Evolutionary conservation across 1,284 basidiomycete species (phyloP).

Genomic region (Boletus holoroseus): DNA sequence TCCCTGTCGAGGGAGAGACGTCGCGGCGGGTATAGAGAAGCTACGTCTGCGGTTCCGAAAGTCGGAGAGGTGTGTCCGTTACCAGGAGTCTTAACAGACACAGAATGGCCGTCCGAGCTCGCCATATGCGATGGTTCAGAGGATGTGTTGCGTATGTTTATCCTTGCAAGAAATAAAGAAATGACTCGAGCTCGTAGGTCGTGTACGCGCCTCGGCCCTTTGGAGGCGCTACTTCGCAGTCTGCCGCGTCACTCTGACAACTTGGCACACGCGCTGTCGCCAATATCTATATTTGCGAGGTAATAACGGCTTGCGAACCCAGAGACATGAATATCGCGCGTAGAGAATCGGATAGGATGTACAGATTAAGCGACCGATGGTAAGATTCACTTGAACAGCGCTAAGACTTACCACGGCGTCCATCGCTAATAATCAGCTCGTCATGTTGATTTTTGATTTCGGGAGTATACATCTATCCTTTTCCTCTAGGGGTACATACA

Average conservation of each 20-base stretch:
- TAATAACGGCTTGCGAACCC: no score
- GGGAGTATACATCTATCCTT: not conserved
- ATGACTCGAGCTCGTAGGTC: no score
- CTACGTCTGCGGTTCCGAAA: not conserved
- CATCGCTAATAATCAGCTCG: not conserved
- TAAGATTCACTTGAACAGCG: no score
- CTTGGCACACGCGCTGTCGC: no score
- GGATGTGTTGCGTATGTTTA: not conserved
- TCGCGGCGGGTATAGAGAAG: not conserved
- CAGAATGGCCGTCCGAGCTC: not conserved
- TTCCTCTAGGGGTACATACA: conserved; percentile 4
- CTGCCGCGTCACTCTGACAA: no score
- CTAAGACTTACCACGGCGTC: not conserved
- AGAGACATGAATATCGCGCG: no score
- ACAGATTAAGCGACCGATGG: no score
- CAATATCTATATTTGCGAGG: no score
- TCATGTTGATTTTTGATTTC: not conserved
- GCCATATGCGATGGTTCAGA: not conserved
- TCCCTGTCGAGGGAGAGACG: conserved; percentile 10
- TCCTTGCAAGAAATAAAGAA: no score
- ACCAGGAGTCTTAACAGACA: not conserved
- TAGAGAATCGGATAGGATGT: no score
- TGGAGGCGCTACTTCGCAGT: no score
- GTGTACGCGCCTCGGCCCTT: no score
- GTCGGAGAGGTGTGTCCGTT: not conserved